Conservation (phyloP, 192 early-diverging fungal species). For the Backusella australiensis region DNA sequence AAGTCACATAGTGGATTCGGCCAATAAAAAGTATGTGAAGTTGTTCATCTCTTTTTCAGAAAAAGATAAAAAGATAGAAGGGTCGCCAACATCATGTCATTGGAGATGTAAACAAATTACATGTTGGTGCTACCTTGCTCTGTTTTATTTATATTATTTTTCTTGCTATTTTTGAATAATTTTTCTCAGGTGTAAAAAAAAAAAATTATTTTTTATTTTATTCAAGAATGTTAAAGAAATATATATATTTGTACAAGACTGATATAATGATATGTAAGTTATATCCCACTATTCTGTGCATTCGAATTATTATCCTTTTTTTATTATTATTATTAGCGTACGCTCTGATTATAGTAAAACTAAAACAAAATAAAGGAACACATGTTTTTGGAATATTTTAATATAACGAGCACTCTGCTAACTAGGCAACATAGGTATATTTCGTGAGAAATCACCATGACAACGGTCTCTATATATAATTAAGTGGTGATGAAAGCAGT, state of each 20-base stretch:
- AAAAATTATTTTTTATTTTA: background rate
- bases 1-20: background rate
- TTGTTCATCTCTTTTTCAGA: background rate
- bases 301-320: too few relatives aligned
- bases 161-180: background rate
- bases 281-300: background rate
- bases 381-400: too few relatives aligned
- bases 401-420: background rate
- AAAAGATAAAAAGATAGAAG: background rate
- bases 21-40: background rate
- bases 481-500: background rate
- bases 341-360: too few relatives aligned
- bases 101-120: background rate
- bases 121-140: background rate
- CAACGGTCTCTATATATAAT: background rate
- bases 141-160: background rate
- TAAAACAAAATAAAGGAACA: too few relatives aligned
- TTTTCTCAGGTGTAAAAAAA: background rate
- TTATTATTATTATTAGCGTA: too few relatives aligned
- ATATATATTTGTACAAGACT: background rate
- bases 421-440: background rate
- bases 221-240: background rate
- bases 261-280: background rate
- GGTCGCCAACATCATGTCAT: background rate
- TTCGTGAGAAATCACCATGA: background rate